Conservation (phyloP, 2,329 filamentous ascomycete genomes). For the Arthrobotrys iridis region DNA sequence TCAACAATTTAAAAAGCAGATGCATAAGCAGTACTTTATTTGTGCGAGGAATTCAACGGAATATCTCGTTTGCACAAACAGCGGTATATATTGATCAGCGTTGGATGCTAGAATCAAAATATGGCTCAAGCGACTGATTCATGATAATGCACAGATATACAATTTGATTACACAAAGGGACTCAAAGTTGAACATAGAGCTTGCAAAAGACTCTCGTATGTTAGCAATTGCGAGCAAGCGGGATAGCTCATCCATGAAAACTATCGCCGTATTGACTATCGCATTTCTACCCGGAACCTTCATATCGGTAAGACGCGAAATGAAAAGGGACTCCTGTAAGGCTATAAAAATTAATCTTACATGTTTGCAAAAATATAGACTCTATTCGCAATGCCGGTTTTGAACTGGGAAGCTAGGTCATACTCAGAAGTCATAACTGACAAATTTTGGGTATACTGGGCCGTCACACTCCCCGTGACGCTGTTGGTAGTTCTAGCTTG, state of each 20-base stretch:
- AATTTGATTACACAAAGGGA: slow-evolving; percentile 25
- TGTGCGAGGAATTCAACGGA: slow-evolving; percentile 12
- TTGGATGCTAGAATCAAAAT: not conserved
- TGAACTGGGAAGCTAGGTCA: slow-evolving; percentile 33
- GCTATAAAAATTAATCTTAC: not conserved
- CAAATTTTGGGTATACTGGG: slow-evolving; percentile 38
- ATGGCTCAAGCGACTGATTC: not conserved
- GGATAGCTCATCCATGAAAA: slow-evolving; percentile 38
- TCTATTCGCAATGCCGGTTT: slow-evolving; percentile 29
- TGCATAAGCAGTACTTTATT: slow-evolving; percentile 28
- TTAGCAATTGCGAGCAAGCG: slow-evolving; percentile 31
- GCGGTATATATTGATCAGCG: slow-evolving; percentile 9
- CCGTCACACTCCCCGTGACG: slow-evolving; percentile 18
- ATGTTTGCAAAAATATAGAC: not conserved
- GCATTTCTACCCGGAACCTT: slow-evolving; percentile 33
- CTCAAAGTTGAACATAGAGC: slow-evolving; percentile 23
- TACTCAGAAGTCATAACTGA: slow-evolving; percentile 19
- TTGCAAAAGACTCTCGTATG: slow-evolving; percentile 26
- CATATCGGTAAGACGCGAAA: slow-evolving; percentile 9
- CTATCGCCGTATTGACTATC: slow-evolving; percentile 26
- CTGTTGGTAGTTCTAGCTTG: slow-evolving; percentile 4
- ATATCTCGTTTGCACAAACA: slow-evolving; percentile 31
- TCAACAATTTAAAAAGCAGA: slow-evolving; percentile 25
- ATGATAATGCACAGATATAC: slow-evolving; percentile 17
- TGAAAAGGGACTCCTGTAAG: not conserved